phyloP scores from a whole-genome alignment of 1,284 basidiomycete species.

The Ceratobasidium sp. region DNA sequence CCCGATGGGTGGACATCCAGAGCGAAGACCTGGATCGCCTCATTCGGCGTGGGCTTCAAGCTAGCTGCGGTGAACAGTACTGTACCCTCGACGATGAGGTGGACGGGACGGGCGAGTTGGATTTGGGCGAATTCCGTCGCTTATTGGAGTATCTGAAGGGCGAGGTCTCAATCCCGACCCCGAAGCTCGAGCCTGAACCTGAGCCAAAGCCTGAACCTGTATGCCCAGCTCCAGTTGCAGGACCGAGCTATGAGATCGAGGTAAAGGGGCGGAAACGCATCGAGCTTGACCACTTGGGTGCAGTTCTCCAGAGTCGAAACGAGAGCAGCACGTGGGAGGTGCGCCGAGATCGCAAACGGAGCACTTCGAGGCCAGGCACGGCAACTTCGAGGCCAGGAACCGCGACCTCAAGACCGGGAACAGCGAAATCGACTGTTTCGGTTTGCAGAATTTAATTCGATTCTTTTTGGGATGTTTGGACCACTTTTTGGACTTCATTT shows the following conservation, averaged over 20 bases:
- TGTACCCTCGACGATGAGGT: constrained; percentile 7
- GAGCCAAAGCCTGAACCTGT: not conserved
- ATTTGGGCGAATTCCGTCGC: constrained; percentile 26
- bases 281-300: constrained; percentile 9
- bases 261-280: constrained; percentile 1
- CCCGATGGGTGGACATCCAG: constrained; percentile 45
- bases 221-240: not conserved
- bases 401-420: not conserved
- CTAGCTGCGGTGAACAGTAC: not conserved
- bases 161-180: not conserved
- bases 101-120: not conserved
- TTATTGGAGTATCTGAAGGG: constrained; percentile 7
- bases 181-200: not conserved
- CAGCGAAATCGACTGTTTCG: not conserved
- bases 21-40: constrained; percentile 43
- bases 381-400: not conserved
- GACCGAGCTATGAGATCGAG: not conserved
- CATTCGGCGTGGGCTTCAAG: constrained; percentile 21
- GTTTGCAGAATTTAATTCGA: not conserved
- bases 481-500: too few species aligned
- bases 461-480: too few species aligned
- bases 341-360: not conserved
- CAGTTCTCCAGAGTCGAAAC: constrained; percentile 16
- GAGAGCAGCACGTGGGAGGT: constrained; percentile 7
- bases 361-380: not conserved